phyloP scores from a whole-genome alignment of 805 yeast species.

The Cyberlindnera veronae region DNA sequence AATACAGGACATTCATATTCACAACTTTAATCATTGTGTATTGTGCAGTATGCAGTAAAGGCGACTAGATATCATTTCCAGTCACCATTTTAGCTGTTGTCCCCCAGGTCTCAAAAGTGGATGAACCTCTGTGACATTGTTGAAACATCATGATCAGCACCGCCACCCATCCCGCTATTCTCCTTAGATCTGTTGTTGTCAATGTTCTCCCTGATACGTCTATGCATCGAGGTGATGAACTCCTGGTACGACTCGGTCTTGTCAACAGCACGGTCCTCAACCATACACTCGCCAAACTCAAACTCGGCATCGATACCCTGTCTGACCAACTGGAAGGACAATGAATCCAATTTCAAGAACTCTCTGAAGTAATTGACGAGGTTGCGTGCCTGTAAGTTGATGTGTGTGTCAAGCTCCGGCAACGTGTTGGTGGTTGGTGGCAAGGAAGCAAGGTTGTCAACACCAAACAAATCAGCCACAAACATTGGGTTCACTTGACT shows the following conservation, averaged over 20 bases:
- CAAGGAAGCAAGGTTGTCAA: conserved; percentile 33
- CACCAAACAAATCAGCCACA: conserved; percentile 73
- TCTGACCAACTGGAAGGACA: conserved; percentile 58
- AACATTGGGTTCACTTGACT: conserved; percentile 63
- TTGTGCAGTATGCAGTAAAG: neutral
- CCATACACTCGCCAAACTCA: conserved; percentile 53
- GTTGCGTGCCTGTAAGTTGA: conserved; percentile 65
- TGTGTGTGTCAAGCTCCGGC: conserved; percentile 66
- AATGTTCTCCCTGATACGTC: conserved; percentile 49
- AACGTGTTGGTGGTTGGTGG: conserved; percentile 42
- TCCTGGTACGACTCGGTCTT: conserved; percentile 59
- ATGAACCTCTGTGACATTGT: conserved; percentile 20
- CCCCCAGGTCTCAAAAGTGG: conserved; percentile 2
- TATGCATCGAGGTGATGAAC: conserved; percentile 66
- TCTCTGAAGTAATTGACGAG: conserved; percentile 56
- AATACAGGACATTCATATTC: neutral
- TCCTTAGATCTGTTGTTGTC: conserved; percentile 37
- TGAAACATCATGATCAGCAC: conserved; percentile 22
- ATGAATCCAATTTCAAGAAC: conserved; percentile 34
- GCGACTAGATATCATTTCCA: neutral
- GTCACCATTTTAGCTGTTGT: neutral
- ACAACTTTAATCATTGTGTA: neutral
- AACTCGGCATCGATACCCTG: conserved; percentile 52
- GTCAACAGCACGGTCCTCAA: conserved; percentile 67
- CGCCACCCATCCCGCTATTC: conserved; percentile 1